phyloP scores from a whole-genome alignment of 345 rosid species.

The Bretschneidera sinensis region DNA sequence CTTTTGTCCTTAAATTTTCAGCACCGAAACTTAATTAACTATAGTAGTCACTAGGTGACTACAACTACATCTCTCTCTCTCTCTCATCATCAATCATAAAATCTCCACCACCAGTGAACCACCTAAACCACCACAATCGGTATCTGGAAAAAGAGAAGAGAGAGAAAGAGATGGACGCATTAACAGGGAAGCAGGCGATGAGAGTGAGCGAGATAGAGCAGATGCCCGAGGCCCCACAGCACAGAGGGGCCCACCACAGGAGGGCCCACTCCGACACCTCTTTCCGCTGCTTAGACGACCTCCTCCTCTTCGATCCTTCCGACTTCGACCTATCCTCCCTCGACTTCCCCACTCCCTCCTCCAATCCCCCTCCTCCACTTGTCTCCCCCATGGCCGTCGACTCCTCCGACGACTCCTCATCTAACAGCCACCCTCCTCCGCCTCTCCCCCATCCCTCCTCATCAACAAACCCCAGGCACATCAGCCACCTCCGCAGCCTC shows the following conservation, averaged over 20 bases:
- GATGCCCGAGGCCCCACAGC: slow-evolving; percentile 64
- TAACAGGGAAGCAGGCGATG: background rate
- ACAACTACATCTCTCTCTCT: too few species aligned
- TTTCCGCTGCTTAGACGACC: slow-evolving; percentile 86
- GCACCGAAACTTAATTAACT: too few species aligned
- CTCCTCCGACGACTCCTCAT: slow-evolving; percentile 68
- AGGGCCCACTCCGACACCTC: slow-evolving; percentile 88
- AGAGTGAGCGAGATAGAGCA: slow-evolving; percentile 39
- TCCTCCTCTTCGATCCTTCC: slow-evolving; percentile 75
- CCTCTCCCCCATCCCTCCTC: slow-evolving; percentile 3
- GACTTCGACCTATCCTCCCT: slow-evolving; percentile 78
- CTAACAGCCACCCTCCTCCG: slow-evolving; percentile 42
- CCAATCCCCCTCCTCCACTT: slow-evolving; percentile 24
- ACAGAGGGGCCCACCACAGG: slow-evolving; percentile 66
- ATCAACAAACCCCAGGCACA: slow-evolving; percentile 28
- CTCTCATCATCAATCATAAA: too few species aligned
- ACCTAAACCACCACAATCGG: too few species aligned
- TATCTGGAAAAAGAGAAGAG: too few species aligned
- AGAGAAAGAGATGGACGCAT: slow-evolving; percentile 14
- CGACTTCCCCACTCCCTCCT: slow-evolving; percentile 47
- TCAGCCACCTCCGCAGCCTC: slow-evolving; percentile 73
- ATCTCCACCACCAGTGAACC: too few species aligned
- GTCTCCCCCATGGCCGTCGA: slow-evolving; percentile 43
- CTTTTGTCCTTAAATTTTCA: too few species aligned
- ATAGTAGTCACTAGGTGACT: too few species aligned